Evolutionary conservation across 192 early-diverging fungal genomes (phyloP), one percentile per base, ranked within the genome.

Genomic region (Linnemannia exigua): DNA sequence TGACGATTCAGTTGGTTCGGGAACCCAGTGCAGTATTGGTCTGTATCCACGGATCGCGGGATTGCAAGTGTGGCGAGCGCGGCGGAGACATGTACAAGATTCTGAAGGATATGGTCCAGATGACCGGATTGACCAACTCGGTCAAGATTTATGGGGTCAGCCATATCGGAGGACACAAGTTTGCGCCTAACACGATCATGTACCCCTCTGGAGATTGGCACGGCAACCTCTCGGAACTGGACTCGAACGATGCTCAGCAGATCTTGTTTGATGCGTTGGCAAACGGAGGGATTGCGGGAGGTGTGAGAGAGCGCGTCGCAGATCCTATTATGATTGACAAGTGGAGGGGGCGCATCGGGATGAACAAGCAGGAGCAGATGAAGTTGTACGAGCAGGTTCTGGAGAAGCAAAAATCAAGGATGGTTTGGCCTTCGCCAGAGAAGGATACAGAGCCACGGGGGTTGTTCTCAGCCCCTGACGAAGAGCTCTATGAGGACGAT

Each of bases 131-230:
- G 58, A 51, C 35, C 1, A 73, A 75, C 63, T 76, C 78, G 19
- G 78, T 89, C 51, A 80, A 88, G 46, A 81, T 90, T 41, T 84
- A 80, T 36, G 87, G 79, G 8, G 87, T 90, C 41, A 91, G 89
- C n/a, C 92, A 93, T 84, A 85, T 93, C 33, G 92, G 92, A 36
- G 92, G 92, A 22, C 92, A 93, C 79, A 88, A 88, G 44, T 91
- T 72, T 58, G 92, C 92, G 16, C 90, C 88, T 14, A 93, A 93
- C 75, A 88, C 88, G 16, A 92, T 92, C 82, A 89, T 88, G 61
- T 91, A 90, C 73, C 91, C 92, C 12, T 77, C 74, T 3, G 90
- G 90, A 1, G 90, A 93, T 70, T 93, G 90, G 90, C 92, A 93
- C 76, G 92, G 91, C 35, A 76, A 71, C 20, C n/a, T 86, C 35